A percentile compares a stretch with the other conserved stretches of the same genome.
Evolutionary conservation across 1,284 basidiomycete genomes (phyloP).

Genomic region (Ganoderma meredithae): DNA sequence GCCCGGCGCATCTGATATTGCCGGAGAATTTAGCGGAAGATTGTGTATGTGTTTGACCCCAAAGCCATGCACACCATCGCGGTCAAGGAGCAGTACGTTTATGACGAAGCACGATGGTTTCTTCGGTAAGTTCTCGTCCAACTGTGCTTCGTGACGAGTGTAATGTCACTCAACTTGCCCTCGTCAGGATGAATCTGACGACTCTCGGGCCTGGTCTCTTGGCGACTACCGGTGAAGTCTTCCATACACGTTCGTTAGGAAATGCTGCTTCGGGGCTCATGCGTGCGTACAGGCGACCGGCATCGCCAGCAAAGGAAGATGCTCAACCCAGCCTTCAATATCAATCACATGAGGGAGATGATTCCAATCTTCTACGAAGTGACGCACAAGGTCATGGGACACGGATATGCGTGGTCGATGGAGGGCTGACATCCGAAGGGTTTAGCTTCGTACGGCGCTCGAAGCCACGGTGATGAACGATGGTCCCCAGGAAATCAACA

Average conservation of each 20-base stretch:
- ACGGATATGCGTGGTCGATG: too few species aligned
- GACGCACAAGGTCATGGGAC: conserved; percentile 15
- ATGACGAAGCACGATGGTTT: conserved; percentile 28
- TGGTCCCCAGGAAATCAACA: conserved; percentile 25
- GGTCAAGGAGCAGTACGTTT: conserved; percentile 34
- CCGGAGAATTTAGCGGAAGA: conserved; percentile 19
- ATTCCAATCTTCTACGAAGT: conserved; percentile 28
- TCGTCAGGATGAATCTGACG: conserved; percentile 17
- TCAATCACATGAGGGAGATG: conserved; percentile 31
- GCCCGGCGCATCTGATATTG: neutral
- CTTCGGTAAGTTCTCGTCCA: conserved; percentile 20
- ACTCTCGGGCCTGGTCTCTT: conserved; percentile 26
- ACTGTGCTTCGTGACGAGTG: too few species aligned
- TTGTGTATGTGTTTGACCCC: conserved; percentile 31
- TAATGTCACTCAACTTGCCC: neutral
- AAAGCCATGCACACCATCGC: conserved; percentile 31
- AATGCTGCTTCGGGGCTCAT: neutral
- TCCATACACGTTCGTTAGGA: neutral
- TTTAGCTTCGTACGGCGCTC: conserved; percentile 22
- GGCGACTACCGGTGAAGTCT: conserved; percentile 19
- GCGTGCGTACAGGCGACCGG: conserved; percentile 18
- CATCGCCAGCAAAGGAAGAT: conserved; percentile 32
- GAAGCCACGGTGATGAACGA: conserved; percentile 4
- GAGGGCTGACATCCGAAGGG: too few species aligned
- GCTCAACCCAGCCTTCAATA: conserved; percentile 29